Conservation (phyloP, 2,329 filamentous ascomycete species). For the Claviceps citrina region DNA sequence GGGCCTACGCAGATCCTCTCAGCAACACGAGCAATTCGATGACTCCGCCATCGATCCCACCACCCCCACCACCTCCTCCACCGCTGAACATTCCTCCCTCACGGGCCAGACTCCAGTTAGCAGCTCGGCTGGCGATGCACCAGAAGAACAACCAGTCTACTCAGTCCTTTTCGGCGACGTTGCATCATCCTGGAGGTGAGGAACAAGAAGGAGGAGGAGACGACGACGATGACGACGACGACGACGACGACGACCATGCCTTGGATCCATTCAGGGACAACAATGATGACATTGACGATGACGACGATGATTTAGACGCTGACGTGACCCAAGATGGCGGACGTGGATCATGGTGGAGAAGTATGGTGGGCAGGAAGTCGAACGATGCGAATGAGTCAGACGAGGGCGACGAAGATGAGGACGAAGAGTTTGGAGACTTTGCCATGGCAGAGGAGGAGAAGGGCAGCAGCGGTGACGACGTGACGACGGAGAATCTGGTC, state of each 20-base stretch:
- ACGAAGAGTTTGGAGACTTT: constrained; percentile 55
- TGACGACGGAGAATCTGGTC: constrained; percentile 28
- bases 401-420: constrained; percentile 41
- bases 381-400: constrained; percentile 31
- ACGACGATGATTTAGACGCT: constrained; percentile 35
- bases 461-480: constrained; percentile 8
- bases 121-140: constrained; percentile 67
- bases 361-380: constrained; percentile 21
- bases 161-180: constrained; percentile 28
- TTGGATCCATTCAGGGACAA: constrained; percentile 35
- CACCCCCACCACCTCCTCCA: constrained; percentile 52
- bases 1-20: constrained; percentile 40
- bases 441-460: constrained; percentile 43
- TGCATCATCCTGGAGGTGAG: constrained; percentile 24
- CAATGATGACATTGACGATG: constrained; percentile 35
- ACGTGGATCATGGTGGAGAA: constrained; percentile 35
- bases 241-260: constrained; percentile 18
- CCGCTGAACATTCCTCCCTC: constrained; percentile 77
- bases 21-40: constrained; percentile 32
- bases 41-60: constrained; percentile 42
- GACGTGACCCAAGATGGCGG: constrained; percentile 21
- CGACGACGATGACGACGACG: constrained; percentile 17
- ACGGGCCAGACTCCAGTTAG: constrained; percentile 74
- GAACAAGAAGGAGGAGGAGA: constrained; percentile 4
- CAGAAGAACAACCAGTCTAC: constrained; percentile 43